Conservation (phyloP, 495 filamentous ascomycete species). For the Cenococcum geophilum region DNA sequence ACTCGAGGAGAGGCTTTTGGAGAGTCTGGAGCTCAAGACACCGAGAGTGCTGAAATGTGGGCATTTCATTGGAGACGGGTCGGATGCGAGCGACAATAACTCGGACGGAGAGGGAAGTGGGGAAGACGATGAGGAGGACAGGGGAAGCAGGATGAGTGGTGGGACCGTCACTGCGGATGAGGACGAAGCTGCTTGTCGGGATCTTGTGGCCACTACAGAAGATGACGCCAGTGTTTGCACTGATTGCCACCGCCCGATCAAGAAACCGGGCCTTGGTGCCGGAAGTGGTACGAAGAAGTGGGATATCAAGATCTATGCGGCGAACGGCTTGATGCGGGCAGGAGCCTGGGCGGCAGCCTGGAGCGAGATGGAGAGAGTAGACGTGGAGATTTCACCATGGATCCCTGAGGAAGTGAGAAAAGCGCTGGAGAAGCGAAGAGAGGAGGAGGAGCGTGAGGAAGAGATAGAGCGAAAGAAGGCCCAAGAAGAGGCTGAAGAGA, state of each 20-base stretch:
- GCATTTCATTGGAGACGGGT: slow-evolving; percentile 45
- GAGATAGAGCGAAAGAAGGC: slow-evolving; percentile 31
- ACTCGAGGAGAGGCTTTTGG: slow-evolving; percentile 85
- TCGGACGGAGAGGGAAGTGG: slow-evolving; percentile 18
- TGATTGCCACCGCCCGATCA: slow-evolving; percentile 32
- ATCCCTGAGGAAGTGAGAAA: slow-evolving; percentile 48
- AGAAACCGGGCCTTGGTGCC: slow-evolving; percentile 20
- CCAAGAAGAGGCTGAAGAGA: slow-evolving; percentile 2
- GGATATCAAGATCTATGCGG: slow-evolving; percentile 83
- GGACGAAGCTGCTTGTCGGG: slow-evolving; percentile 28
- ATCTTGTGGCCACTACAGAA: slow-evolving; percentile 14
- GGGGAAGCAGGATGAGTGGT: slow-evolving; percentile 41
- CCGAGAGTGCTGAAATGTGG: slow-evolving; percentile 73
- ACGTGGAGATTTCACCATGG: slow-evolving; percentile 81
- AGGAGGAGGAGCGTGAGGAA: slow-evolving; percentile 37
- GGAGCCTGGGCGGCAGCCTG: slow-evolving; percentile 91
- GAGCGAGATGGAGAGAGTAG: slow-evolving; percentile 95
- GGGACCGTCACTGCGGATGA: slow-evolving; percentile 24
- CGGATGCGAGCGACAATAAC: slow-evolving; percentile 16
- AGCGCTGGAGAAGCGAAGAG: slow-evolving; percentile 37
- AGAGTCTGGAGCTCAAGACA: slow-evolving; percentile 71
- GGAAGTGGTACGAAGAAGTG: slow-evolving; percentile 51
- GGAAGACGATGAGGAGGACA: slow-evolving; percentile 14
- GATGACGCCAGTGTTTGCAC: slow-evolving; percentile 29
- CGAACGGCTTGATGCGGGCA: slow-evolving; percentile 86